These are phyloP conservation scores for Paragyromitra xinjiangensis DNA, from an alignment of 495 filamentous ascomycete genomes.

Conservation along the genomic window DNA sequence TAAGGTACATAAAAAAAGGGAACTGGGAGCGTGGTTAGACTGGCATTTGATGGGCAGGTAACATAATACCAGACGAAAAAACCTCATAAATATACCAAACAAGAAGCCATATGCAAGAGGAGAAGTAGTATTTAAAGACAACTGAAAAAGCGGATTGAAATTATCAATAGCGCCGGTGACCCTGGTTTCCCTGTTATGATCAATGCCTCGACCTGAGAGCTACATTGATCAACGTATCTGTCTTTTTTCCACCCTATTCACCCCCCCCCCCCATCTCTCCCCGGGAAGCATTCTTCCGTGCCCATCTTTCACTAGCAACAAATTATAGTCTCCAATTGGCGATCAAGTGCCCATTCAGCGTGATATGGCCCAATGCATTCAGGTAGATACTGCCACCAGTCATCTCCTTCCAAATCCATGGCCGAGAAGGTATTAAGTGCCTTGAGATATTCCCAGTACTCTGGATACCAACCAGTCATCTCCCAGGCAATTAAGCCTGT, in stretches of 20 bases:
- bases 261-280: neutral
- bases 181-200: neutral
- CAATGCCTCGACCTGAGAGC: neutral
- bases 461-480: slow-evolving; percentile 59
- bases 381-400: slow-evolving; percentile 55
- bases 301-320: slow-evolving; percentile 13
- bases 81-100: neutral
- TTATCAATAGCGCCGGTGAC: neutral
- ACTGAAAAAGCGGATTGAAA: neutral
- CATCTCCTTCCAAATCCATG: slow-evolving; percentile 5
- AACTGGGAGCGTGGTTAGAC: neutral
- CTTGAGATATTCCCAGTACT: slow-evolving; percentile 59
- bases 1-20: neutral
- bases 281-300: neutral
- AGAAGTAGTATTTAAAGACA: neutral
- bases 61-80: neutral
- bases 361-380: slow-evolving; percentile 31
- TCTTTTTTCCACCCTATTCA: neutral
- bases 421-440: slow-evolving; percentile 21
- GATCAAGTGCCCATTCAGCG: slow-evolving; percentile 41
- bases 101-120: neutral
- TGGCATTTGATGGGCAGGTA: neutral
- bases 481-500: slow-evolving; percentile 59
- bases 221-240: neutral
- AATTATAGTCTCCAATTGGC: slow-evolving; percentile 22